These are phyloP conservation scores for Madurella fahalii DNA, from an alignment of 2,329 filamentous ascomycete species.

Conservation along the genomic window DNA sequence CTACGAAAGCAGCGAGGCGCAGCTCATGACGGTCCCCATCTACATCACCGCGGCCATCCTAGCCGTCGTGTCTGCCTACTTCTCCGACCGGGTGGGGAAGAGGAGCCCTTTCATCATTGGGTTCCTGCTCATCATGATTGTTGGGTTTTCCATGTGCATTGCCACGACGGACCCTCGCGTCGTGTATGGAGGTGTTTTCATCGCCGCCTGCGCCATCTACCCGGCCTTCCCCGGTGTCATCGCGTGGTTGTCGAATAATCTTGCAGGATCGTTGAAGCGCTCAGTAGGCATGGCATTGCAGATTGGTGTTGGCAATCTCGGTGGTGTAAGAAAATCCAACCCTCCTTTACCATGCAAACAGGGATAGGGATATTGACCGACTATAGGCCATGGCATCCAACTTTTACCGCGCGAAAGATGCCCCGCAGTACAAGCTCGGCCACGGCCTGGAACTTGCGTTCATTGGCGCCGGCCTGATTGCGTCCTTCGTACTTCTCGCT, in stretches of 20 bases:
- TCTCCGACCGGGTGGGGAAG: slow-evolving; percentile 52
- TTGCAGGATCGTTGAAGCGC: slow-evolving; percentile 63
- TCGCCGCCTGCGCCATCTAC: slow-evolving; percentile 75
- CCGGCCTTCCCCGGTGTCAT: slow-evolving; percentile 76
- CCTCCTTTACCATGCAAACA: neutral
- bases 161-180: slow-evolving; percentile 53
- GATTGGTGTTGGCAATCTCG: slow-evolving; percentile 58
- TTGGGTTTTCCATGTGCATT: slow-evolving; percentile 60
- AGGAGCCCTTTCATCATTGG: slow-evolving; percentile 53
- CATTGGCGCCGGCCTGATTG: slow-evolving; percentile 42
- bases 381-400: slow-evolving; percentile 63
- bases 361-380: neutral
- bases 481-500: slow-evolving; percentile 41
- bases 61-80: slow-evolving; percentile 49
- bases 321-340: slow-evolving; percentile 37
- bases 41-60: slow-evolving; percentile 60
- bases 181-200: slow-evolving; percentile 70
- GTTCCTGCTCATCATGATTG: slow-evolving; percentile 49
- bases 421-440: slow-evolving; percentile 47
- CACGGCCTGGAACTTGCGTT: slow-evolving; percentile 50
- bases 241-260: slow-evolving; percentile 74
- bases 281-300: slow-evolving; percentile 61
- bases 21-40: slow-evolving; percentile 61
- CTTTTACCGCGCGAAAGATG: slow-evolving; percentile 57
- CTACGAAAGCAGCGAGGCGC: slow-evolving; percentile 54